phyloP scores from a whole-genome alignment of 208 protist genomes.

The Plasmodiophora brassicae region DNA sequence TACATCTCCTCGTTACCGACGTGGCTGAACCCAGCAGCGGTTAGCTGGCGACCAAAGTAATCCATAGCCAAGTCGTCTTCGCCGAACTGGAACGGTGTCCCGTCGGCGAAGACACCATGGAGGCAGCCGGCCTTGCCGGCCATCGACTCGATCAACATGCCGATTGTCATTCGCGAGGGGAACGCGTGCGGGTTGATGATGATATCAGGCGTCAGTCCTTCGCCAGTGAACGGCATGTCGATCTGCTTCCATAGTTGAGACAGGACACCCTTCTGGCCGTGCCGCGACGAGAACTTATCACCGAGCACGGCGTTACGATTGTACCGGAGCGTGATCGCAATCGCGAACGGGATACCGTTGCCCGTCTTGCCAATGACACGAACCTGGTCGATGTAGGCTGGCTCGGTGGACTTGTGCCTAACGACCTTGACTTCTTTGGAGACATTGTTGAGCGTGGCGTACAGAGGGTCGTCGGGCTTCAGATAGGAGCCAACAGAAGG shows the following conservation, averaged over 20 bases:
- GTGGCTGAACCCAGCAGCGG: conserved; percentile 44
- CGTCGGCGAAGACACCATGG: conserved; percentile 73
- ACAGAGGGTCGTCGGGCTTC: conserved; percentile 66
- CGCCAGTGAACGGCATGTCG: conserved; percentile 71
- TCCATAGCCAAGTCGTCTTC: conserved; percentile 74
- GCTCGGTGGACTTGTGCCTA: conserved; percentile 79
- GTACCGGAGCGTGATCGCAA: conserved; percentile 75
- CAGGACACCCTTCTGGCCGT: conserved; percentile 98
- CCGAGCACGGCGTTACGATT: conserved; percentile 93
- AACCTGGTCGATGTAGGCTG: conserved; percentile 77
- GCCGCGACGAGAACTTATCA: conserved; percentile 98
- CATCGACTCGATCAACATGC: conserved; percentile 70
- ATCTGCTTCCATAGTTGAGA: conserved; percentile 77
- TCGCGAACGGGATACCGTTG: conserved; percentile 33
- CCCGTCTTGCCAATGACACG: conserved; percentile 61
- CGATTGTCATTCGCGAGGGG: conserved; percentile 99
- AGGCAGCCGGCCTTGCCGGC: conserved; percentile 54
- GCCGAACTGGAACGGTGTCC: conserved; percentile 76
- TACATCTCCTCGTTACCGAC: conserved; percentile 59
- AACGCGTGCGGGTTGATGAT: conserved; percentile 99
- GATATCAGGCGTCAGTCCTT: conserved; percentile 94
- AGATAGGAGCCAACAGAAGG: conserved; percentile 31
- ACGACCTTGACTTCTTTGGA: conserved; percentile 73
- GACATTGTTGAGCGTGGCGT: conserved; percentile 72
- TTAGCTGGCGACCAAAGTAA: conserved; percentile 82